Conservation (phyloP, 2,329 filamentous ascomycete species). For the Fusarium sp. region DNA sequence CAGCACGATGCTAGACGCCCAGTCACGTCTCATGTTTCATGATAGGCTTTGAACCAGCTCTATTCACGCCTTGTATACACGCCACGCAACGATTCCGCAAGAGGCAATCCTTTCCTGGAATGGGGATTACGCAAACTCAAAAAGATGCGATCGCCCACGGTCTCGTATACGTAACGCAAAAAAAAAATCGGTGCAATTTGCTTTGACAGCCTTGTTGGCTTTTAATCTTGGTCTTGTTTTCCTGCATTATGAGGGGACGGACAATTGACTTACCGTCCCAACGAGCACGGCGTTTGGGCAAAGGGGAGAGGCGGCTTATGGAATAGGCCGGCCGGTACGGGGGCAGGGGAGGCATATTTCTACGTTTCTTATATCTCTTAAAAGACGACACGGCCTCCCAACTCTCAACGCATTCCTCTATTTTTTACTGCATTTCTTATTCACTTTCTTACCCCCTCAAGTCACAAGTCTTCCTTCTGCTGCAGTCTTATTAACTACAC, state of each 20-base stretch:
- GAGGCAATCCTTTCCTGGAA: constrained; percentile 29
- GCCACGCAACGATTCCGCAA: constrained; percentile 45
- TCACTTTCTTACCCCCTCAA: constrained; percentile 3
- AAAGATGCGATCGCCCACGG: constrained; percentile 21
- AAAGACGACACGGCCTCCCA: constrained; percentile 34
- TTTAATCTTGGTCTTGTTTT: constrained; percentile 33
- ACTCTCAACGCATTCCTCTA: constrained; percentile 23
- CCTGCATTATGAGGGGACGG: constrained; percentile 42
- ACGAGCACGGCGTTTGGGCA: constrained; percentile 50
- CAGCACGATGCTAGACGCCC: constrained; percentile 19
- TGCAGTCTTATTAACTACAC: constrained; percentile 24
- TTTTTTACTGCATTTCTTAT: constrained; percentile 1
- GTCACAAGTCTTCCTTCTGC: constrained; percentile 3
- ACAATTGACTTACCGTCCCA: constrained; percentile 35
- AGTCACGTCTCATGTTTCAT: constrained; percentile 17
- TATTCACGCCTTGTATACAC: constrained; percentile 46
- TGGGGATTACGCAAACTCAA: constrained; percentile 14
- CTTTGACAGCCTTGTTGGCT: constrained; percentile 30
- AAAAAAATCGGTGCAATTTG: constrained; percentile 33
- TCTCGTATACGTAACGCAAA: constrained; percentile 23
- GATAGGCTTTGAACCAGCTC: constrained; percentile 21
- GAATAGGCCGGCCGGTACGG: constrained; percentile 27
- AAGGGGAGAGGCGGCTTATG: constrained; percentile 35
- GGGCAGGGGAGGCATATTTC: constrained; percentile 21
- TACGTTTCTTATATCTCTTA: constrained; percentile 19